These are phyloP conservation scores for Wickerhamomyces kurtzmanii DNA, from an alignment of 805 yeast species.

Conservation along the genomic window DNA sequence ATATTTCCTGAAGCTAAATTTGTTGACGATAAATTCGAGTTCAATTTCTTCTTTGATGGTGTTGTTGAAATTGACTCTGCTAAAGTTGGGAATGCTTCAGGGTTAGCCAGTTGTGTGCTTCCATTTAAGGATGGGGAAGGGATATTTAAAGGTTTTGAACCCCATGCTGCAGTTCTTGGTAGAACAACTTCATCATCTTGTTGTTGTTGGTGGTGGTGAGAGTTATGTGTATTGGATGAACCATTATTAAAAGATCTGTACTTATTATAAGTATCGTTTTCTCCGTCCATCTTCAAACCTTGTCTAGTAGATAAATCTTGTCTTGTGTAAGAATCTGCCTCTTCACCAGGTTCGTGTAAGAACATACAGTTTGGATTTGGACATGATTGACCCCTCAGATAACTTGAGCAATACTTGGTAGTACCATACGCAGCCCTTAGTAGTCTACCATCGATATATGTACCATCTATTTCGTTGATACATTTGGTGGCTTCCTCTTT, in stretches of 20 bases:
- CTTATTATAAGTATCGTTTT: slow-evolving; percentile 10
- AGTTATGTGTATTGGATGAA: slow-evolving; percentile 9
- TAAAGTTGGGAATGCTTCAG: slow-evolving; percentile 51
- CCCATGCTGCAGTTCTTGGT: slow-evolving; percentile 72
- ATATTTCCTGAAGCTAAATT: slow-evolving; percentile 4
- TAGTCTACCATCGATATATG: slow-evolving; percentile 82
- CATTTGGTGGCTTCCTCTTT: slow-evolving; percentile 95
- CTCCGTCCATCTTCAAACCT: slow-evolving; percentile 40
- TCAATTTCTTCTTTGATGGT: slow-evolving; percentile 15
- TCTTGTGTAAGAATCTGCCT: slow-evolving; percentile 92
- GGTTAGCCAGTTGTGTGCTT: slow-evolving; percentile 30
- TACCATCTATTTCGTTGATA: slow-evolving; percentile 87
- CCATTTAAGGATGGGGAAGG: slow-evolving; percentile 22
- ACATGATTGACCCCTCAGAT: slow-evolving; percentile 89
- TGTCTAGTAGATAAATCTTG: slow-evolving; percentile 77
- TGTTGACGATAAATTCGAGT: slow-evolving; percentile 3
- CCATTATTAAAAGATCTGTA: slow-evolving; percentile 22
- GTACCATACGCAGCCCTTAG: slow-evolving; percentile 97
- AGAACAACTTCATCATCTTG: slow-evolving; percentile 33
- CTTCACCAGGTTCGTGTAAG: slow-evolving; percentile 98
- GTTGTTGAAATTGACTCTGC: slow-evolving; percentile 29
- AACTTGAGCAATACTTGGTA: slow-evolving; percentile 95
- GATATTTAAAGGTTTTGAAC: slow-evolving; percentile 16
- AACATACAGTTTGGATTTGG: slow-evolving; percentile 99
- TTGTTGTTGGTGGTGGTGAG: slow-evolving; percentile 6